Evolutionary conservation across 106 monocot genomes (phyloP), one percentile per base, ranked within the genome.

Genomic region (Dioscorea zingiberensis): DNA sequence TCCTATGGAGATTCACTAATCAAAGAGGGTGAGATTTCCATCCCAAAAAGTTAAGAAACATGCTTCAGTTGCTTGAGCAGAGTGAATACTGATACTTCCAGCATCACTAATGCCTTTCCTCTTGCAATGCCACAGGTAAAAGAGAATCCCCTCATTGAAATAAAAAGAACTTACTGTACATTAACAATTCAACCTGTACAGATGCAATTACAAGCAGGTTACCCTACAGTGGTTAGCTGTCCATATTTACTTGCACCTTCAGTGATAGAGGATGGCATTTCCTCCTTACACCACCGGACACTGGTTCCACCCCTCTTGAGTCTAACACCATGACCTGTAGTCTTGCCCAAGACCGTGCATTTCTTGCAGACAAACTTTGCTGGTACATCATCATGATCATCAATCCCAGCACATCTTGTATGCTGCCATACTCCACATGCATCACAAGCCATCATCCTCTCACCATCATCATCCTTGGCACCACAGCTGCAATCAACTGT

Each of bases 401-500:
- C 65, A 24, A 95, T 79, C 0, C 91, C 91, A 10, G 74, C 54
- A 55, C 95, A 95, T 48, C 95, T 78, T 7, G 91, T 94, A 72
- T 95, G 95, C 53, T 78, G 73, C 88, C 95, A 95, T 48, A 95
- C 87, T 4, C 83, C 85, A 67, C 91, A 95, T 0, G 23, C 45
- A 62, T 91, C 91, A 67, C 91, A 95, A 3, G 88, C 80, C 49
- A 95, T 1, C 94, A 95, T 95, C 48, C 94, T 80, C 67, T 95
- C 87, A 13, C 94, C 91, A 48, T 95, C 94, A 44, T 95, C 94
- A 25, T 95, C 94, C 47, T 65, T 76, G 15, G 94, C 87, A 7
- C 95, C 91, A 66, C 95, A 95, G 10, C 47, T 7, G 55, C 91
- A 95, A 3, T 95, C 81, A 14, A 95, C 91, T 12, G 54, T 83